These are phyloP conservation scores for Carex arenaria DNA, from an alignment of 202 grass and related monocot species.

Conservation along the genomic window DNA sequence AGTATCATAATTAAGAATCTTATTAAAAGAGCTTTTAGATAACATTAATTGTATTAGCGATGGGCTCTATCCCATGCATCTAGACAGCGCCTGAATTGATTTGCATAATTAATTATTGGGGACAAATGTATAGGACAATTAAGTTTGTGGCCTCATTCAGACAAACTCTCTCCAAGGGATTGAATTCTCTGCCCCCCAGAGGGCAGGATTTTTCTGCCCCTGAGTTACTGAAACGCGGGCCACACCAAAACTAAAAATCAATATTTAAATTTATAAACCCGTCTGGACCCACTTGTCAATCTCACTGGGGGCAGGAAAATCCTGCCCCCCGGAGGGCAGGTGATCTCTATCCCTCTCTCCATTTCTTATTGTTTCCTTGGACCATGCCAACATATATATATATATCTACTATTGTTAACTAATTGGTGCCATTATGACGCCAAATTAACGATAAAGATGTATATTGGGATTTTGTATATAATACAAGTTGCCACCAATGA, in stretches of 20 bases:
- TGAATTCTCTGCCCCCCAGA: too few relatives aligned
- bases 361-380: neutral
- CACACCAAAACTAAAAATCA: too few relatives aligned
- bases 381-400: neutral
- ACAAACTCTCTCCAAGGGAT: too few relatives aligned
- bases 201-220: too few relatives aligned
- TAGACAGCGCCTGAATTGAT: neutral
- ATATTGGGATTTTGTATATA: neutral
- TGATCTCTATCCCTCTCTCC: too few relatives aligned
- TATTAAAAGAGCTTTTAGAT: constrained; percentile 10
- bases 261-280: too few relatives aligned
- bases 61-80: neutral
- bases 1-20: constrained; percentile 19
- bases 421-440: neutral
- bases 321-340: too few relatives aligned
- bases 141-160: neutral
- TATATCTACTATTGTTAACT: neutral
- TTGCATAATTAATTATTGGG: constrained; percentile 10
- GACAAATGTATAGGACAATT: constrained; percentile 11
- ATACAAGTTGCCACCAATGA: neutral
- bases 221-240: too few relatives aligned
- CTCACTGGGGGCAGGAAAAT: too few relatives aligned
- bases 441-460: neutral
- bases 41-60: neutral
- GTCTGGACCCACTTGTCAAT: too few relatives aligned